Evolutionary conservation across 192 early-diverging fungal genomes (phyloP), one percentile per base, ranked within the genome.

Genomic region (Backusella luteola): DNA sequence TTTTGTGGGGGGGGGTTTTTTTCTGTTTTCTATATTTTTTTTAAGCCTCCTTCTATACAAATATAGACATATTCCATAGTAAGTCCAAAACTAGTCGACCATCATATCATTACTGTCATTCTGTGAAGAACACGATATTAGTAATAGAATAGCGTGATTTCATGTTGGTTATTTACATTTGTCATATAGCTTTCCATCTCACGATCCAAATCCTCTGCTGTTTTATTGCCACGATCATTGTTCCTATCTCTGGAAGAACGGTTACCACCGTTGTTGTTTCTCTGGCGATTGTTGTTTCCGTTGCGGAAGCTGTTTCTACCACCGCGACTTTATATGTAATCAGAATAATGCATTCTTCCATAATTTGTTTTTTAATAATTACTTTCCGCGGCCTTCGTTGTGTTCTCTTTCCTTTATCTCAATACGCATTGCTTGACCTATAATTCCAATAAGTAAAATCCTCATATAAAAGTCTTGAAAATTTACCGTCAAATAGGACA

Each of bases 101-200:
- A 39, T 39, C 76, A 77, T 77, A 35, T 70, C 76, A 42, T 34
- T 44, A 26, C 42, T 68, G 19, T 77, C 69, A 5, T 77, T 71
- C 19, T 49, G 39, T 35, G 63, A 76, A 8, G 17, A 35, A 39
- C 38, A 39, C 38, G 32, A 3, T 32, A 3, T 11, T 39, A 39
- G 2, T 1, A 39, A 11, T 39, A 39, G 38, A 39, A 39, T 3
- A 39, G 11, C 0, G 38, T 1, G 9, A 3, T 39, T 12, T 39
- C 7, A 44, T 38, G 32, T 23, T 59, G 8, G 23, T 29, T 39
- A 39, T 44, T 63, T 80, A 80, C 81, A 67, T 42, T 34, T 67
- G 78, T 59, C 88, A 88, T 89, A 49, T 89, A 89, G n/a, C 80
- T 79, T 35, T 88, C 85, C 88, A 89, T 86, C 72, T 89, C 87